phyloP scores from a whole-genome alignment of 2,329 filamentous ascomycete genomes.

The Diaporthe sp. region DNA sequence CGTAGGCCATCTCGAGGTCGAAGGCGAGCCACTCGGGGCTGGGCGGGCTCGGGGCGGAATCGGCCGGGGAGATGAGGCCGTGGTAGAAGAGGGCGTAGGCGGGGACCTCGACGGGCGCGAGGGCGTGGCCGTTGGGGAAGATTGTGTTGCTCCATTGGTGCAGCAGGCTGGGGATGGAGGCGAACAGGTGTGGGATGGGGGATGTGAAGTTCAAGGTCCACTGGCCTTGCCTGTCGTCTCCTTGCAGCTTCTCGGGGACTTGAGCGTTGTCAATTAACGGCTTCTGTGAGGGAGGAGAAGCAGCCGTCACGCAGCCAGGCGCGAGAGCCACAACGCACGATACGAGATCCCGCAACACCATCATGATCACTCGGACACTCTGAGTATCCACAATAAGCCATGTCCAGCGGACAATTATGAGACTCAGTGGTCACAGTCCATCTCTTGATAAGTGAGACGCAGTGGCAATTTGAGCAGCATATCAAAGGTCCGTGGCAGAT shows the following conservation, averaged over 20 bases:
- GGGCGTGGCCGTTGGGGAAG: constrained; percentile 63
- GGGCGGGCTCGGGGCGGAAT: constrained; percentile 54
- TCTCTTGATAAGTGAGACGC: background rate
- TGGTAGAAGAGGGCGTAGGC: constrained; percentile 64
- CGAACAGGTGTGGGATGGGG: constrained; percentile 62
- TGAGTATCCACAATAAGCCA: background rate
- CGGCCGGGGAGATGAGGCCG: constrained; percentile 53
- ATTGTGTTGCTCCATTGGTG: constrained; percentile 67
- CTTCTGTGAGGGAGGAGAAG: constrained; percentile 9
- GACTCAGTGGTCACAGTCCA: background rate
- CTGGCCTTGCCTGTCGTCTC: too few species aligned
- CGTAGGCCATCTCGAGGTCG: constrained; percentile 67
- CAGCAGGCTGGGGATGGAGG: constrained; percentile 60
- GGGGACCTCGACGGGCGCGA: constrained; percentile 61
- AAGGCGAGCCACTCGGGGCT: constrained; percentile 67
- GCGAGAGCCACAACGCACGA: background rate
- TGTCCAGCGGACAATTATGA: background rate
- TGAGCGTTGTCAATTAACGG: background rate
- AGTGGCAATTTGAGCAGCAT: background rate
- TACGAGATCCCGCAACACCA: background rate
- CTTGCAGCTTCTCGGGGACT: background rate
- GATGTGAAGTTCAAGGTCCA: constrained; percentile 62
- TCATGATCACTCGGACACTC: background rate
- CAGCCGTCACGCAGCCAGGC: constrained; percentile 6
- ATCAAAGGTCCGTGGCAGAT: background rate